Percentiles rank a stretch among this genome's conserved stretches.
These are phyloP conservation scores for Trichoderma sp. DNA, from an alignment of 2,329 filamentous ascomycete species.

Conservation along the genomic window DNA sequence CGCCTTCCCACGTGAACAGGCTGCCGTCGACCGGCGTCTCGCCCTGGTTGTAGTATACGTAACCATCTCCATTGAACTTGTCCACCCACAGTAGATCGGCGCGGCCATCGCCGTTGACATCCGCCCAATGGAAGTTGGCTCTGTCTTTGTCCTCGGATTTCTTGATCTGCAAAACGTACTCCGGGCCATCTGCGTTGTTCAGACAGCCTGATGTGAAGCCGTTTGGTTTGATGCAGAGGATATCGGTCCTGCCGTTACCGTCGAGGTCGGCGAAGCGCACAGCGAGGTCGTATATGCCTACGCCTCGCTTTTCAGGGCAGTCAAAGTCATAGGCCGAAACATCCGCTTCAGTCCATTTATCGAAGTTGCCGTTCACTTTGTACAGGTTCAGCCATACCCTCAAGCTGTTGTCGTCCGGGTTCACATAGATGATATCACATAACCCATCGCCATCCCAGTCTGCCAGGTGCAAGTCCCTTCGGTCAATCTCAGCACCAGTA, in stretches of 20 bases:
- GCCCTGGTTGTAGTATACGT: slow-evolving; percentile 4
- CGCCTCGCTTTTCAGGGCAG: not conserved
- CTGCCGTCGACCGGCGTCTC: too few species aligned
- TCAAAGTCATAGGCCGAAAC: not conserved
- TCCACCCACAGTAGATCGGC: not conserved
- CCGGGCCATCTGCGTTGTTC: not conserved
- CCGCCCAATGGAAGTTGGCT: not conserved
- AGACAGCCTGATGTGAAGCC: not conserved
- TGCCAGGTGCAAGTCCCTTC: not conserved
- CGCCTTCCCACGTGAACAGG: too few species aligned
- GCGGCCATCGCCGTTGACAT: not conserved
- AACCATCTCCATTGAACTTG: not conserved
- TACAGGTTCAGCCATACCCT: not conserved
- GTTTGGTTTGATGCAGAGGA: not conserved
- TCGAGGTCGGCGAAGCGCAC: not conserved
- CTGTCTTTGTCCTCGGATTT: not conserved
- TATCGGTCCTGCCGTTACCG: not conserved
- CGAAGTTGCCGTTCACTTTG: not conserved
- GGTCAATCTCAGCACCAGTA: not conserved
- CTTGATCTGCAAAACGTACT: not conserved
- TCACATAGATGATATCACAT: not conserved
- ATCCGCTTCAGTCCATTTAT: not conserved
- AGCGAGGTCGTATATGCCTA: not conserved
- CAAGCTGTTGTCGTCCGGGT: not conserved
- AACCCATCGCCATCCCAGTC: not conserved